phyloP scores from a whole-genome alignment of 23 red algal genomes.

The Cyanidiococcus yangmingshanensis region DNA sequence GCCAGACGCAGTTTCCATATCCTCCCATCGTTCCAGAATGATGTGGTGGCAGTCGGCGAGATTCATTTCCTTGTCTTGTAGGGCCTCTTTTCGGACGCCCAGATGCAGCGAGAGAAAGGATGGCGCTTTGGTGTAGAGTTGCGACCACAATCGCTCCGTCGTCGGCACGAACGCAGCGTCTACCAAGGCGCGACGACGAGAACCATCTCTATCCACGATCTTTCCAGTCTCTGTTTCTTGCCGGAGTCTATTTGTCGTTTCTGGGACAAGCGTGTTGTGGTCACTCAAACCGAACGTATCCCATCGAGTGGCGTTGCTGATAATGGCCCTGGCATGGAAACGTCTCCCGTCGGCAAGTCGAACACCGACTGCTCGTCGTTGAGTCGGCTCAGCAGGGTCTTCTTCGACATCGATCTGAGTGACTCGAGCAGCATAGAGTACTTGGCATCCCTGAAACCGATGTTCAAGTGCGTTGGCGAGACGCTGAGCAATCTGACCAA shows the following conservation, averaged over 20 bases:
- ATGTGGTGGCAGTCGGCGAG: constrained; percentile 83
- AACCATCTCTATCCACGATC: background rate
- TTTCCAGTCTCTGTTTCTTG: background rate
- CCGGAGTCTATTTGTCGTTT: background rate
- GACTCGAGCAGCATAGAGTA: constrained; percentile 50
- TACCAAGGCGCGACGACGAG: constrained; percentile 12
- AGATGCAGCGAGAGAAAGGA: constrained; percentile 71
- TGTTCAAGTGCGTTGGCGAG: constrained; percentile 39
- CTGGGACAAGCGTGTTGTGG: constrained; percentile 21
- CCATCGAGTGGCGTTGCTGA: constrained; percentile 85
- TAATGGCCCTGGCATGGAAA: constrained; percentile 21
- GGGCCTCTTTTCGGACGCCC: constrained; percentile 35
- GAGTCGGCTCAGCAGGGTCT: constrained; percentile 14
- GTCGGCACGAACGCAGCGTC: constrained; percentile 27
- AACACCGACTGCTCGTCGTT: constrained; percentile 42
- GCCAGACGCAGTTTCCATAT: constrained; percentile 48
- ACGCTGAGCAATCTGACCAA: constrained; percentile 58
- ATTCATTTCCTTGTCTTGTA: constrained; percentile 20
- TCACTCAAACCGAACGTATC: constrained; percentile 72
- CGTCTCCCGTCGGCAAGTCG: constrained; percentile 35
- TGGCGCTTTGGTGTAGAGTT: constrained; percentile 62
- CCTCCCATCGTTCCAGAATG: constrained; percentile 63
- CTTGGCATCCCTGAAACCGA: constrained; percentile 29
- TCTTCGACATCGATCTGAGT: background rate
- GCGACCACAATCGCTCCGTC: constrained; percentile 38